Evolutionary conservation across 1,284 basidiomycete species (phyloP).

Genomic region (Takashimella koratensis): DNA sequence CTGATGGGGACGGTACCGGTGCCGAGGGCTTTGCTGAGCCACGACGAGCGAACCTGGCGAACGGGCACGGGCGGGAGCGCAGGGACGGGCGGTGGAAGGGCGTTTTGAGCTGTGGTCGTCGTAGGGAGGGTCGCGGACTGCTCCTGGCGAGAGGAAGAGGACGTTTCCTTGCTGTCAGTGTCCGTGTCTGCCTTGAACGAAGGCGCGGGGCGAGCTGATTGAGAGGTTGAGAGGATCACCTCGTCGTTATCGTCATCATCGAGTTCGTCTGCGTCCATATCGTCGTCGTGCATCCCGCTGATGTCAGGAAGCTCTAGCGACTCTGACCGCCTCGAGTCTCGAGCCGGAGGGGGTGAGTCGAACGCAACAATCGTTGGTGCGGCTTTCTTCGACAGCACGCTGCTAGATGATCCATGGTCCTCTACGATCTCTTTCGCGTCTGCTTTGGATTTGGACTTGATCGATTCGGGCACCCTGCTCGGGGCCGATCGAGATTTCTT

Average conservation of each 20-base stretch:
- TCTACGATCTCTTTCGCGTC: neutral
- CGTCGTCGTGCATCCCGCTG: neutral
- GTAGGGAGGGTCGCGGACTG: too few species aligned
- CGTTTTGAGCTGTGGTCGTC: too few species aligned
- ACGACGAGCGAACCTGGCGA: slow-evolving; percentile 42
- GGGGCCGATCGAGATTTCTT: neutral
- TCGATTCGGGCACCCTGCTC: neutral
- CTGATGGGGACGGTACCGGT: slow-evolving; percentile 24
- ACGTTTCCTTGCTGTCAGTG: neutral
- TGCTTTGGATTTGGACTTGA: neutral
- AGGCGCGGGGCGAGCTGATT: neutral
- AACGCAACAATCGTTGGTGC: neutral
- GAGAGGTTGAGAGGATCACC: neutral
- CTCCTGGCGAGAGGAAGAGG: neutral
- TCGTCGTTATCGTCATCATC: neutral
- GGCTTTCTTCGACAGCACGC: neutral
- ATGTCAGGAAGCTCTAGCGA: neutral
- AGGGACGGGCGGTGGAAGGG: slow-evolving; percentile 1
- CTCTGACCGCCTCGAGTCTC: neutral
- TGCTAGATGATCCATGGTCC: neutral
- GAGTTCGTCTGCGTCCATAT: neutral
- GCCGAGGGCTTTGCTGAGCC: slow-evolving; percentile 44
- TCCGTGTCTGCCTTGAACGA: neutral
- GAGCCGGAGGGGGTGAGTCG: neutral
- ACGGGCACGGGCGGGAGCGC: slow-evolving; percentile 13